Conservation (phyloP, 306 rosid genomes). For the Rosa persica region DNA sequence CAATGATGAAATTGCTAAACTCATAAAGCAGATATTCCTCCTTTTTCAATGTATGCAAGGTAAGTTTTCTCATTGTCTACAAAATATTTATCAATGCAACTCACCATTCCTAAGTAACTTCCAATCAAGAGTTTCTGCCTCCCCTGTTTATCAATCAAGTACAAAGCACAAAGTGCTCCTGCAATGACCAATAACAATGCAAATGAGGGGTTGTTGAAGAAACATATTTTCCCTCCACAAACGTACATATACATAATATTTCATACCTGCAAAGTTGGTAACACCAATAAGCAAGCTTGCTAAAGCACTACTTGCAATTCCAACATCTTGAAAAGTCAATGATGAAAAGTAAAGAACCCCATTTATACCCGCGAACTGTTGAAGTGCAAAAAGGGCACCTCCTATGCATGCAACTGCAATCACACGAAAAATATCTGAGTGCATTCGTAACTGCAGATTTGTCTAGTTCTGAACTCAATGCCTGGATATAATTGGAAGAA, state of each 20-base stretch:
- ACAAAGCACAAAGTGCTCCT: slow-evolving; percentile 80
- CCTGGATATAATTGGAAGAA: neutral
- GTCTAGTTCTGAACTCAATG: slow-evolving; percentile 1
- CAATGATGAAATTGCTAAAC: slow-evolving; percentile 5
- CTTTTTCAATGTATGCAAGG: neutral
- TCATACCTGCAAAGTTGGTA: slow-evolving; percentile 80
- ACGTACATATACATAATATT: slow-evolving; percentile 14
- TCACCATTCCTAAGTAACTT: slow-evolving; percentile 93
- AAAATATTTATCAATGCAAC: slow-evolving; percentile 16
- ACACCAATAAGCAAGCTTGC: slow-evolving; percentile 83
- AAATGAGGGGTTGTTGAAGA: slow-evolving; percentile 32
- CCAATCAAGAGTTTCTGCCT: slow-evolving; percentile 77
- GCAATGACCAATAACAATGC: slow-evolving; percentile 32
- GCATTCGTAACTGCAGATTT: slow-evolving; percentile 17
- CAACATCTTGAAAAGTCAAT: slow-evolving; percentile 79
- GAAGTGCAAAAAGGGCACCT: slow-evolving; percentile 78
- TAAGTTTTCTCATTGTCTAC: neutral
- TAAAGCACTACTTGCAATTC: slow-evolving; percentile 61
- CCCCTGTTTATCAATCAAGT: slow-evolving; percentile 78
- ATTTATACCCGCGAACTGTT: slow-evolving; percentile 89
- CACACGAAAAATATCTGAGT: slow-evolving; percentile 28
- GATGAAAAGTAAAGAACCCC: slow-evolving; percentile 93
- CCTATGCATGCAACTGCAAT: slow-evolving; percentile 82
- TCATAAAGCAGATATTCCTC: neutral
- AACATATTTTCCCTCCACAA: slow-evolving; percentile 16